These are phyloP conservation scores for Lentinula detonsa DNA, from an alignment of 768 basidiomycete genomes.

Conservation along the genomic window DNA sequence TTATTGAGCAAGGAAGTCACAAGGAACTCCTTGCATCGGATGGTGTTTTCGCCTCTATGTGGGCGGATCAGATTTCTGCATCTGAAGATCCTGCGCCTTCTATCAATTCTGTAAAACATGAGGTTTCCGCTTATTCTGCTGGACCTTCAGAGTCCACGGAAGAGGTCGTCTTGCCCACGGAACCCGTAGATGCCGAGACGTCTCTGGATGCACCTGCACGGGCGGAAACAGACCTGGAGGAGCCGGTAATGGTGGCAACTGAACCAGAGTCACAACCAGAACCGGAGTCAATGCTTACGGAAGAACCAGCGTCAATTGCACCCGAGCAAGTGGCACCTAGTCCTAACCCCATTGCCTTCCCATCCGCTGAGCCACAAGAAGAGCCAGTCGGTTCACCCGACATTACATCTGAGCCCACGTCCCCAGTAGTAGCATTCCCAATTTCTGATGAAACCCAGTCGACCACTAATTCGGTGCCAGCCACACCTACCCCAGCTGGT, in stretches of 20 bases:
- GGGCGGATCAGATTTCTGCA: slow-evolving; percentile 77
- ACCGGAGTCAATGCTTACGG: slow-evolving; percentile 12
- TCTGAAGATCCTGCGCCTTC: slow-evolving; percentile 46
- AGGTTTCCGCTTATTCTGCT: slow-evolving; percentile 39
- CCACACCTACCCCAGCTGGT: slow-evolving; percentile 22
- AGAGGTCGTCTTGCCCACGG: slow-evolving; percentile 2
- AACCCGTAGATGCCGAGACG: slow-evolving; percentile 2
- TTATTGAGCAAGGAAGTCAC: slow-evolving; percentile 79
- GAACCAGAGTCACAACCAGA: background rate
- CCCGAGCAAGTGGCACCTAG: slow-evolving; percentile 16
- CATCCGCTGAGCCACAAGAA: slow-evolving; percentile 17
- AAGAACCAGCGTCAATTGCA: slow-evolving; percentile 15
- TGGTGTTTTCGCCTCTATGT: slow-evolving; percentile 80
- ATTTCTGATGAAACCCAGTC: slow-evolving; percentile 20
- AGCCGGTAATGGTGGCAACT: slow-evolving; percentile 5
- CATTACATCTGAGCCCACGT: slow-evolving; percentile 9
- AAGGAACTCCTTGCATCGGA: slow-evolving; percentile 67
- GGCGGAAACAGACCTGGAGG: background rate
- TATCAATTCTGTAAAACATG: slow-evolving; percentile 24
- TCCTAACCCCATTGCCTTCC: slow-evolving; percentile 12
- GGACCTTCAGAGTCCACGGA: slow-evolving; percentile 21
- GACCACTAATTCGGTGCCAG: slow-evolving; percentile 14
- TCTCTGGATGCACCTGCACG: background rate
- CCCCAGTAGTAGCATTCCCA: slow-evolving; percentile 27
- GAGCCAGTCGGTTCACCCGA: slow-evolving; percentile 12